Base-by-base conservation (phyloP, 179 eudicot species). In the Beta macrorhiza region DNA sequence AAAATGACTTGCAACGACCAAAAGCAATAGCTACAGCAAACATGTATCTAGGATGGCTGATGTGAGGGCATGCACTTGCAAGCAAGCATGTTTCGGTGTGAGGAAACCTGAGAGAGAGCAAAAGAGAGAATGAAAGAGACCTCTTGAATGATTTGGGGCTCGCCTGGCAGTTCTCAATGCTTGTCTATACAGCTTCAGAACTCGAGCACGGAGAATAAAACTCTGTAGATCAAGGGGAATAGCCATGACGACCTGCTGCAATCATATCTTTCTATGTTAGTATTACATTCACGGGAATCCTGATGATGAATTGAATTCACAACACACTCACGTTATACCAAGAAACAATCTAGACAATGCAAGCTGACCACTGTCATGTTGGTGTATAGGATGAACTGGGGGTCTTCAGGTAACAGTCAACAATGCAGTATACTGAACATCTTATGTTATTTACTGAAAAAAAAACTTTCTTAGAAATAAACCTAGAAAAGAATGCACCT, bases 131-230 rank as follows among this genome's bases (percentile, higher is more conserved):
- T 67, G 79, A 79, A n/a, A 49, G 45, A 12, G 67, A 95, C 98
- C 97, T 91, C 86, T 89, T 56, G 97, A 78, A 79, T 88, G 89
- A 29, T 5, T 16, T n/a, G 98, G 98, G 44, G 97, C 98, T 89
- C 97, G 91, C 55, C 90, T 82, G 42, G 93, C 86, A 68, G 89
- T 88, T 81, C 97, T 88, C 67, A 95, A 78, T 55, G 98, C 95
- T 72, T 91, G 93, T 81, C 98, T 84, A 79, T 95, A 93, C 78
- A 95, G 86, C 89, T 93, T 93, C 83, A 95, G 83, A 80, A 95
- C 99, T 85, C 89, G 85, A 80, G 92, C 92, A 65, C 98, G 93
- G 77, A 93, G 83, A 67, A 95, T 87, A 68, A 95, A 95, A 72
- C 88, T 91, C 88, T 88, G 93, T 81, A 93, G 86, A 87, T 91